Evolutionary conservation across 306 rosid genomes (phyloP).

Genomic region (Ormosia semicastrata): DNA sequence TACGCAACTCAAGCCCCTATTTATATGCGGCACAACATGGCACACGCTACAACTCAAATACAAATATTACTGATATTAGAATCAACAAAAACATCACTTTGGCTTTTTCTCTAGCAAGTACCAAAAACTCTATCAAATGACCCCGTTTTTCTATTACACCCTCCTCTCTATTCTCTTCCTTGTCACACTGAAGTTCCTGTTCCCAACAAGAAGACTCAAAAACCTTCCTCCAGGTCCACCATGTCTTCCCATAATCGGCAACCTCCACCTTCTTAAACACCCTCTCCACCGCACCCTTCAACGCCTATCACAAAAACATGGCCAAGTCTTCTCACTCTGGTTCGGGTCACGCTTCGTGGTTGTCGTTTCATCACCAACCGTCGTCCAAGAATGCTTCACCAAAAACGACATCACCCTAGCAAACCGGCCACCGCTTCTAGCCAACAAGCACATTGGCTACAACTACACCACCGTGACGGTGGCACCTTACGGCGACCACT

Average conservation of each 20-base stretch:
- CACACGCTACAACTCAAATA: not conserved
- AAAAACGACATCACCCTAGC: conserved; percentile 24
- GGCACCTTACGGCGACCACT: conserved; percentile 28
- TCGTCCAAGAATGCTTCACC: conserved; percentile 32
- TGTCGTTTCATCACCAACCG: conserved; percentile 22
- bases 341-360: conserved; percentile 30
- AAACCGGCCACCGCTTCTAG: conserved; percentile 21
- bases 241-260: conserved; percentile 25
- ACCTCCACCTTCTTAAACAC: conserved; percentile 26
- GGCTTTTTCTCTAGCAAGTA: not conserved
- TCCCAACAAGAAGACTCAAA: not conserved
- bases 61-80: not conserved
- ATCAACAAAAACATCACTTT: not conserved
- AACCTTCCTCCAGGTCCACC: conserved; percentile 34
- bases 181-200: not conserved
- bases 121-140: not conserved
- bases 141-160: not conserved
- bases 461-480: conserved; percentile 16
- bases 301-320: conserved; percentile 10
- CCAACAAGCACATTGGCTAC: conserved; percentile 27
- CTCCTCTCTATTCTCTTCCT: not conserved
- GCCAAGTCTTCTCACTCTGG: conserved; percentile 25
- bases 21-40: not conserved
- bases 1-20: not conserved
- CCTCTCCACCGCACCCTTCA: conserved; percentile 26